These are phyloP conservation scores for Anthoceros angustus DNA, from an alignment of 225 moss, liverwort and hornwort species.

Conservation along the genomic window DNA sequence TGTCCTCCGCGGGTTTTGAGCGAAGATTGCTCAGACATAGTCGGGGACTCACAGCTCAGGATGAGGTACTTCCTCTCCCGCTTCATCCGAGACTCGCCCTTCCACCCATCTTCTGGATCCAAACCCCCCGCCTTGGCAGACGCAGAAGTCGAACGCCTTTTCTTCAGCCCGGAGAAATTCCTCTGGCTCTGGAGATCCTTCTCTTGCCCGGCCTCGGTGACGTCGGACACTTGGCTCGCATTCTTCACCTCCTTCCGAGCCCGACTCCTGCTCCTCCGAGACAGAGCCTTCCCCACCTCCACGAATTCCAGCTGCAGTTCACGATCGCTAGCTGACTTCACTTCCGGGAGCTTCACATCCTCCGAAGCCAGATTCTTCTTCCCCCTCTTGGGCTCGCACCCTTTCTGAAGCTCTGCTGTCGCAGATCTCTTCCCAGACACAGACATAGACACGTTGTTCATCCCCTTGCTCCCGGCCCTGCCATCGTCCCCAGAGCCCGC, in stretches of 20 bases:
- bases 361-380: not conserved
- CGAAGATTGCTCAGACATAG: not conserved
- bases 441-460: too few species aligned
- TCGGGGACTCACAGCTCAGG: not conserved
- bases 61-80: slow-evolving; percentile 3
- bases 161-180: not conserved
- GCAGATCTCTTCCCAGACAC: too few species aligned
- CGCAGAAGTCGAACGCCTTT: not conserved
- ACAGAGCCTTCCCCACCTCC: not conserved
- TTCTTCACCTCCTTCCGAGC: not conserved
- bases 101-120: not conserved
- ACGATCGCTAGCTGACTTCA: not conserved
- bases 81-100: not conserved
- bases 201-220: not conserved
- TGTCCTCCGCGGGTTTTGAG: not conserved
- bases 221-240: not conserved
- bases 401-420: not conserved
- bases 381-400: not conserved
- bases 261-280: not conserved
- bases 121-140: not conserved
- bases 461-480: too few species aligned
- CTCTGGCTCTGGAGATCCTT: not conserved
- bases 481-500: too few species aligned
- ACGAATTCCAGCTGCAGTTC: not conserved
- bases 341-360: not conserved